These are phyloP conservation scores for Lepiota brunneoincarnata DNA, from an alignment of 768 basidiomycete genomes.

Conservation along the genomic window DNA sequence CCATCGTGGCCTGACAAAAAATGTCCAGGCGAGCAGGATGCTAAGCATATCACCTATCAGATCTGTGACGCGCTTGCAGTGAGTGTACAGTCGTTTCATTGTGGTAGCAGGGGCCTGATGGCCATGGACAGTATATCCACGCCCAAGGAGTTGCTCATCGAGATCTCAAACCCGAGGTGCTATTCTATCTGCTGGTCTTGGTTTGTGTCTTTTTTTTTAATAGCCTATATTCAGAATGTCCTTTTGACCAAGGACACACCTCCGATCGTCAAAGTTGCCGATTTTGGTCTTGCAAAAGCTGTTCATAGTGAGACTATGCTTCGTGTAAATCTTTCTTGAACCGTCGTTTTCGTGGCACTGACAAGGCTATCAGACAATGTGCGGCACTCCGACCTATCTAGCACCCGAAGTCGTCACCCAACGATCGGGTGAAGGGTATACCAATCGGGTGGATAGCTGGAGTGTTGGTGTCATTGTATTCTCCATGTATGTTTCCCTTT, in stretches of 20 bases:
- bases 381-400: slow-evolving; percentile 93
- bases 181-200: slow-evolving; percentile 15
- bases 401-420: slow-evolving; percentile 89
- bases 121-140: slow-evolving; percentile 55
- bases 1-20: slow-evolving; percentile 1
- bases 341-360: slow-evolving; percentile 1
- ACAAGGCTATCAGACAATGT: slow-evolving; percentile 67
- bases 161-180: slow-evolving; percentile 87
- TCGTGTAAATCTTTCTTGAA: slow-evolving; percentile 43
- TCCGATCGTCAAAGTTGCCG: slow-evolving; percentile 84
- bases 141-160: slow-evolving; percentile 82
- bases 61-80: slow-evolving; percentile 80
- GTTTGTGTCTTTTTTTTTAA: neutral
- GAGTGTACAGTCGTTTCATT: slow-evolving; percentile 19
- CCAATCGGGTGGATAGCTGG: slow-evolving; percentile 92
- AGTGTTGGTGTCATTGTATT: slow-evolving; percentile 94
- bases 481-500: slow-evolving; percentile 59
- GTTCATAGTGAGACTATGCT: slow-evolving; percentile 77
- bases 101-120: neutral
- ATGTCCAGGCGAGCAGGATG: slow-evolving; percentile 48
- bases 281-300: slow-evolving; percentile 96
- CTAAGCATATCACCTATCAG: slow-evolving; percentile 74
- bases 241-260: slow-evolving; percentile 72
- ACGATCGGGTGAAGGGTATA: slow-evolving; percentile 68
- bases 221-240: no score